Base-by-base conservation (phyloP, 345 rosid species). In the Laguncularia racemosa region DNA sequence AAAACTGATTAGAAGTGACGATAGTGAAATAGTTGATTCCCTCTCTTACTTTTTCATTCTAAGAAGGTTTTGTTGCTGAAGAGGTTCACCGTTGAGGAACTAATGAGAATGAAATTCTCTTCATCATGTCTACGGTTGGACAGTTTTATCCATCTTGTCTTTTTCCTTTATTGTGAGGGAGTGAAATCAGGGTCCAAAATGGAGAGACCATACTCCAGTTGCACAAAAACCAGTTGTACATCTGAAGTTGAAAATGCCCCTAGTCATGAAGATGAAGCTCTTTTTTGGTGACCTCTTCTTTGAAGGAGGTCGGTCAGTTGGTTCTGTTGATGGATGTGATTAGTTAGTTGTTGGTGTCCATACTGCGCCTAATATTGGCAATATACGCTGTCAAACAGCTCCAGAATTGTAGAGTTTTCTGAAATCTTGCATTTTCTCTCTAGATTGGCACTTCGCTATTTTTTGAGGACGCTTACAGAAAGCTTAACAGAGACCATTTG, bases 261-360 rank as follows among this genome's bases (percentile, higher is more conserved):
- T 71, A 83, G 83, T 60, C 99, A 83, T 75, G 99, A 93, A 17
- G 99, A 93, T 61, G 99, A 93, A 63, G 96, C 96, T 26, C 83
- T 93, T 60, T 93, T 93, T 63, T n/a, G 99, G 99, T 15, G 86
- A 89, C 65, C 89, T 93, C 65, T 93, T 93, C 77, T 85, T 80
- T 54, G 99, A 93, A 74, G 85, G 85, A 56, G 57, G 83, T 65
- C 85, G 97, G 48, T 80, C 90, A 3, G 68, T 81, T 52, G 86
- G 92, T 63, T 81, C 96, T 38, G 21, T 68, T 13, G 97, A 92
- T 70, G 83, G 78, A 61, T 78, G 48, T 67, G 97, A 93, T 56
- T 96, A 85, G 61, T 76, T 82, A 44, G 66, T 81, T 16, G 84
- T 55, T 73, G 68, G 78, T 56, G 81, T 71, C 64, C 62, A 55